Percentiles rank a stretch among this genome's conserved stretches.
These are phyloP conservation scores for Colletotrichum sp. DNA, from an alignment of 2,329 filamentous ascomycete genomes.

Conservation along the genomic window DNA sequence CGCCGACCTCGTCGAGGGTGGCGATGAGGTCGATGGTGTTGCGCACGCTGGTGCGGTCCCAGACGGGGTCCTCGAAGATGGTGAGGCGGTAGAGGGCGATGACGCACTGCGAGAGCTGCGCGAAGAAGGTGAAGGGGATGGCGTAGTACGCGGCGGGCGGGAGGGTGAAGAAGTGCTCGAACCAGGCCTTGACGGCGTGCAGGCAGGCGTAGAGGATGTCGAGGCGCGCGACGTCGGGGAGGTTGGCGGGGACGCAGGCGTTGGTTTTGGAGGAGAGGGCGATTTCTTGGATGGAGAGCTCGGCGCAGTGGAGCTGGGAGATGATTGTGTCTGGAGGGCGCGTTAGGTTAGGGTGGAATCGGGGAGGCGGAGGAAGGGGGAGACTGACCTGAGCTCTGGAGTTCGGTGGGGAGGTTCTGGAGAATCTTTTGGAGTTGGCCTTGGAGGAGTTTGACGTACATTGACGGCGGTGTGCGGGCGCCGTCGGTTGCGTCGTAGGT, in stretches of 20 bases:
- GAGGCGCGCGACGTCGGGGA: constrained; percentile 25
- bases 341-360: background rate
- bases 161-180: constrained; percentile 36
- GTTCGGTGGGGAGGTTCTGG: constrained; percentile 24
- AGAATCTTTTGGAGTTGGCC: constrained; percentile 29
- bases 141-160: constrained; percentile 30
- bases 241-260: constrained; percentile 17
- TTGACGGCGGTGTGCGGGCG: constrained; percentile 20
- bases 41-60: constrained; percentile 38
- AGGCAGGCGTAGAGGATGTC: constrained; percentile 34
- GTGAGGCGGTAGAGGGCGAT: constrained; percentile 36
- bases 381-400: constrained; percentile 33
- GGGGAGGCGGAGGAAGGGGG: no score
- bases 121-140: constrained; percentile 37
- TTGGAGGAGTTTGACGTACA: constrained; percentile 34
- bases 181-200: constrained; percentile 27
- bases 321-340: constrained; percentile 34
- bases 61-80: constrained; percentile 39
- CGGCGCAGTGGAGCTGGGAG: constrained; percentile 37
- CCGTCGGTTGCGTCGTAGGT: background rate
- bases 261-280: constrained; percentile 20
- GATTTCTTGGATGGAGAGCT: constrained; percentile 42
- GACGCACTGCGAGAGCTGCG: constrained; percentile 36
- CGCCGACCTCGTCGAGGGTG: constrained; percentile 29
- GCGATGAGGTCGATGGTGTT: constrained; percentile 36